Evolutionary conservation across 1,284 basidiomycete genomes (phyloP).

Genomic region (Boletellus sp.): DNA sequence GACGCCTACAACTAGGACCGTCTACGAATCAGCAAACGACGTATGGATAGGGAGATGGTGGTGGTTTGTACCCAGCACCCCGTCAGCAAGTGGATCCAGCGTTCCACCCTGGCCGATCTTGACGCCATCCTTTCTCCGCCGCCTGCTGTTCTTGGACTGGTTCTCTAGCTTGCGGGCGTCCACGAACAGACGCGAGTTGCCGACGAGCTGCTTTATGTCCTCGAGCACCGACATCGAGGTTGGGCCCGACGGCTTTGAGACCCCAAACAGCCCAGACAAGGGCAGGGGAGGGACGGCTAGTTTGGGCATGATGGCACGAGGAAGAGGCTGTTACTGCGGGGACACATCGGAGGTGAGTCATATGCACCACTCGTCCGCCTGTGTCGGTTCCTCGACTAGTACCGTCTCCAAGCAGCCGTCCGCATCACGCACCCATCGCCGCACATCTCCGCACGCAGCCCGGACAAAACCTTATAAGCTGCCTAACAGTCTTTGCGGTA

Average conservation of each 20-base stretch:
- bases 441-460: no score
- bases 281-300: constrained; percentile 51
- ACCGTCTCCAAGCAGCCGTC: neutral
- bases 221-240: constrained; percentile 92
- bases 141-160: constrained; percentile 39
- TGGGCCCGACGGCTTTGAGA: constrained; percentile 84
- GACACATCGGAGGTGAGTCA: constrained; percentile 2
- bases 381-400: no score
- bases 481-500: neutral
- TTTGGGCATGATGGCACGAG: constrained; percentile 58
- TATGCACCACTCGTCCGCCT: no score
- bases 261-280: constrained; percentile 76
- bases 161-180: constrained; percentile 51
- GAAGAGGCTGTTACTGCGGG: neutral
- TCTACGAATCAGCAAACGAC: constrained; percentile 7
- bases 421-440: no score
- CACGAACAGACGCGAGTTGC: constrained; percentile 79
- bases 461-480: neutral
- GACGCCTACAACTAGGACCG: constrained; percentile 76
- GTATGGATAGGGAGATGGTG: constrained; percentile 8
- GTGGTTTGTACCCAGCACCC: constrained; percentile 66
- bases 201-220: constrained; percentile 77
- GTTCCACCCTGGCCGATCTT: constrained; percentile 95
- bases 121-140: constrained; percentile 44
- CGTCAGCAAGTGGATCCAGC: constrained; percentile 94